A percentile compares a stretch with the other conserved stretches of the same genome.
phyloP scores from a whole-genome alignment of 768 basidiomycete genomes.

The Russula abietina region DNA sequence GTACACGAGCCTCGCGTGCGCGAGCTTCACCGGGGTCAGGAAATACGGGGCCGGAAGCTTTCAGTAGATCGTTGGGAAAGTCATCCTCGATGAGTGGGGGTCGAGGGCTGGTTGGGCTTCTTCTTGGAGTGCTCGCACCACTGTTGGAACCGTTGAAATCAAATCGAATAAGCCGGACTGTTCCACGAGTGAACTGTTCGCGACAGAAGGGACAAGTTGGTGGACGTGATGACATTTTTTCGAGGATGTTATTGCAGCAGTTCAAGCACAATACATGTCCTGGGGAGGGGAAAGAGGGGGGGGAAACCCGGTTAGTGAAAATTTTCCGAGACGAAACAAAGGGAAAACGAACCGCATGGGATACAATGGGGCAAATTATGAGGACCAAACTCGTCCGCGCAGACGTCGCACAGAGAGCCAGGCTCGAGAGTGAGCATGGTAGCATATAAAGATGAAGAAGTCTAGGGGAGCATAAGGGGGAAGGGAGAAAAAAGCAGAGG shows the following conservation, averaged over 20 bases:
- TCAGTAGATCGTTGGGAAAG: conserved; percentile 33
- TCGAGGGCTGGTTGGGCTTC: conserved; percentile 40
- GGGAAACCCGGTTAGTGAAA: conserved; percentile 26
- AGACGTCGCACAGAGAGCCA: conserved; percentile 84
- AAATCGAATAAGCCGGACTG: conserved; percentile 70
- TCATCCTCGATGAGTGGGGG: conserved; percentile 41
- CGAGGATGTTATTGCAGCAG: conserved; percentile 75
- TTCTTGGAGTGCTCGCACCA: conserved; percentile 62
- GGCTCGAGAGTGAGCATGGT: conserved; percentile 75
- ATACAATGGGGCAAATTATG: conserved; percentile 73
- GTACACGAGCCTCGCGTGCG: conserved; percentile 46
- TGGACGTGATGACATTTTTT: conserved; percentile 68
- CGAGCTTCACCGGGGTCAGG: conserved; percentile 34
- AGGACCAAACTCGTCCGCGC: conserved; percentile 78
- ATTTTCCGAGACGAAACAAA: conserved; percentile 25
- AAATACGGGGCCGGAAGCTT: conserved; percentile 29
- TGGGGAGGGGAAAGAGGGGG: conserved; percentile 29
- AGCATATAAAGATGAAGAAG: conserved; percentile 24
- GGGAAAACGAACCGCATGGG: conserved; percentile 60
- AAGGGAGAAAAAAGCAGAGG: conserved; percentile 18
- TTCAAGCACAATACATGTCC: conserved; percentile 75
- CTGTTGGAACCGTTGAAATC: conserved; percentile 55
- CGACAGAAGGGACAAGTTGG: conserved; percentile 84
- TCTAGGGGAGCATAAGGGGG: conserved; percentile 20
- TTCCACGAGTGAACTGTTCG: conserved; percentile 60